Evolutionary conservation across 768 basidiomycete species (phyloP), one percentile per base, ranked within the genome.

Genomic region (Lactarius deliciosus): DNA sequence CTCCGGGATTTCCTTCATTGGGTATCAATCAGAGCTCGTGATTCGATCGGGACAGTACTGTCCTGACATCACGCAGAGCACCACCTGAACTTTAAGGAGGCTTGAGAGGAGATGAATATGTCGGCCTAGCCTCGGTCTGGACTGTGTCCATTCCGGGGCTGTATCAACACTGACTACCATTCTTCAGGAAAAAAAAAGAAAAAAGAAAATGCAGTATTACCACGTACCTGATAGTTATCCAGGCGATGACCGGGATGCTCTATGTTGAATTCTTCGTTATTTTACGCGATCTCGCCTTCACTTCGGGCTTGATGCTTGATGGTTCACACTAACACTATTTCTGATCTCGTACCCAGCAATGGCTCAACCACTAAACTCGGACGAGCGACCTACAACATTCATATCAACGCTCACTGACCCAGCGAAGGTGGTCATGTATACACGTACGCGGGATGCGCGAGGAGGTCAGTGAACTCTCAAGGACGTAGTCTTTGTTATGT

Each of bases 351-450:
- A 30, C 3, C n/a, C 7, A 66, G 65, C 16, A 66, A 63, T 15
- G 40, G 3, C 55, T 6, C 15, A 6, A 16, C 2, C 8, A 1
- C 56, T 18, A 34, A n/a, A 22, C 6, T 1, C 61, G 2, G n/a
- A 9, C 28, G 65, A 58, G 47, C 38, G 3, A 15, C 40, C 15
- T 28, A 25, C 61, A 20, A 41, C 47, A 0, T 54, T 50, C 8
- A 41, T 36, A 11, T 61, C 61, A 43, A 66, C 65, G 8, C 40
- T 66, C 5, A 63, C 61, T 15, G 16, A 54, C 7, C 61, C 61
- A 54, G 16, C 28, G 13, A 57, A 59, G 30, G 30, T 30, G 3
- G 0, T 30, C 30, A 30, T n/a, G 10, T 47, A 57, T 34, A 59
- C 57, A 8, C 28, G 2, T 22, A 55, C 60, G 15, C 34, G 36